Evolutionary conservation across 2,329 filamentous ascomycete genomes (phyloP).

Genomic region (Fusarium musae): DNA sequence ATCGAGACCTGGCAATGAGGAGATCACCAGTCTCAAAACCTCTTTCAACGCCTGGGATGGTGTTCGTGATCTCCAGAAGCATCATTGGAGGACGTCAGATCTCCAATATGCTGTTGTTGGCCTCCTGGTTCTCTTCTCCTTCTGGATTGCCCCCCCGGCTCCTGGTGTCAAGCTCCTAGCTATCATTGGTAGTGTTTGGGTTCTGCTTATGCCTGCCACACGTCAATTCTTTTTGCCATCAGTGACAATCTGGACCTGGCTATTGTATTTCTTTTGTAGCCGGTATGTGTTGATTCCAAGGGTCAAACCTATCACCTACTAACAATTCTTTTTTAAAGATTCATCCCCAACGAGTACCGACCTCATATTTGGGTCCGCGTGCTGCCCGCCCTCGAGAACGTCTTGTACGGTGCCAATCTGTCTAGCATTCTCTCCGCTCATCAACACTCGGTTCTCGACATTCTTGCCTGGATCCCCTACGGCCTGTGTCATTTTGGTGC

Average conservation of each 20-base stretch:
- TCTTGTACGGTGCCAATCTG: slow-evolving; percentile 93
- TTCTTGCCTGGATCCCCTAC: slow-evolving; percentile 94
- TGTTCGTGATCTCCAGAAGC: slow-evolving; percentile 77
- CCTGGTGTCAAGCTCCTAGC: slow-evolving; percentile 81
- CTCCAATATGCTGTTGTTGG: slow-evolving; percentile 83
- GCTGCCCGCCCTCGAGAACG: slow-evolving; percentile 92
- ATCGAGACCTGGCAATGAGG: slow-evolving; percentile 58
- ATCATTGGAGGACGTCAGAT: slow-evolving; percentile 85
- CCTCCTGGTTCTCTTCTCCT: slow-evolving; percentile 81
- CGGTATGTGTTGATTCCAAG: slow-evolving; percentile 70
- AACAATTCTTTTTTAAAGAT: slow-evolving; percentile 62
- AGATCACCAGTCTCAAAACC: slow-evolving; percentile 80
- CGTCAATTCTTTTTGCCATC: slow-evolving; percentile 93
- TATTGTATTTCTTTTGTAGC: slow-evolving; percentile 92
- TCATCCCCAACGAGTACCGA: slow-evolving; percentile 88
- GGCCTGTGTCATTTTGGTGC: slow-evolving; percentile 90
- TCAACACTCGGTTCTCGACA: slow-evolving; percentile 82
- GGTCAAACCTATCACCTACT: not conserved
- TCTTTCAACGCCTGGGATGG: slow-evolving; percentile 86
- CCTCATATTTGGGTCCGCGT: slow-evolving; percentile 97
- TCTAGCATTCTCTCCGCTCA: slow-evolving; percentile 95
- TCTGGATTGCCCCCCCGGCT: slow-evolving; percentile 84
- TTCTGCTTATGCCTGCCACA: slow-evolving; percentile 83
- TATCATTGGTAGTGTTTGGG: slow-evolving; percentile 72
- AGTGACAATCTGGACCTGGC: slow-evolving; percentile 84